Evolutionary conservation across 179 eudicot genomes (phyloP).

Genomic region (Patellifolia procumbens): DNA sequence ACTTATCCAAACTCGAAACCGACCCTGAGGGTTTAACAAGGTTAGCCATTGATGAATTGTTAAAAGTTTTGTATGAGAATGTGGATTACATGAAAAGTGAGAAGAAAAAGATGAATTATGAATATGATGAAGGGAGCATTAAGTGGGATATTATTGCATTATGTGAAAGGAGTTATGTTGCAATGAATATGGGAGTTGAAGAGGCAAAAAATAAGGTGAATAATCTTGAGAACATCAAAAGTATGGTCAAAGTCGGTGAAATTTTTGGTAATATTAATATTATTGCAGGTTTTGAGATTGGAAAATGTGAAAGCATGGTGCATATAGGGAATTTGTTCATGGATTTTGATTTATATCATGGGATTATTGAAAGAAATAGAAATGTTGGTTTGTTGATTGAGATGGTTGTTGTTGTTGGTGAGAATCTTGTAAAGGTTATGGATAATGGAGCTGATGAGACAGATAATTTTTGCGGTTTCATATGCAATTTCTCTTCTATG

Average conservation of each 20-base stretch:
- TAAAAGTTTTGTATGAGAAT: neutral
- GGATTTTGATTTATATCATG: neutral
- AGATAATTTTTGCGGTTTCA: too few species aligned
- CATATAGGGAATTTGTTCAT: neutral
- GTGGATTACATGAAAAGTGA: slow-evolving; percentile 5
- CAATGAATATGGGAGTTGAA: slow-evolving; percentile 10
- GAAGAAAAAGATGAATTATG: neutral
- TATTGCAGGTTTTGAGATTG: slow-evolving; percentile 8
- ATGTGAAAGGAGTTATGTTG: neutral
- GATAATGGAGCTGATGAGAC: too few species aligned
- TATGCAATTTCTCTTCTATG: too few species aligned
- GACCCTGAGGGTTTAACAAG: neutral
- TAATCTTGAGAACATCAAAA: neutral
- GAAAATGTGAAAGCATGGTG: slow-evolving; percentile 21
- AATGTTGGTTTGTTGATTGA: slow-evolving; percentile 13
- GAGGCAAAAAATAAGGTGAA: neutral
- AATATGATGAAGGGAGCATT: neutral
- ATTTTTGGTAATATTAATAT: slow-evolving; percentile 7
- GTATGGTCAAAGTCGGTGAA: slow-evolving; percentile 11
- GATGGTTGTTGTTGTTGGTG: slow-evolving; percentile 19
- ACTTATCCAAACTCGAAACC: neutral
- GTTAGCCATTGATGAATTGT: slow-evolving; percentile 20
- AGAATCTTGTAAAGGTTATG: slow-evolving; percentile 9
- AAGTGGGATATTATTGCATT: neutral
- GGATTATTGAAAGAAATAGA: slow-evolving; percentile 16